Evolutionary conservation across 768 basidiomycete species (phyloP), one percentile per base, ranked within the genome.

Genomic region (Cytidiella melzeri): DNA sequence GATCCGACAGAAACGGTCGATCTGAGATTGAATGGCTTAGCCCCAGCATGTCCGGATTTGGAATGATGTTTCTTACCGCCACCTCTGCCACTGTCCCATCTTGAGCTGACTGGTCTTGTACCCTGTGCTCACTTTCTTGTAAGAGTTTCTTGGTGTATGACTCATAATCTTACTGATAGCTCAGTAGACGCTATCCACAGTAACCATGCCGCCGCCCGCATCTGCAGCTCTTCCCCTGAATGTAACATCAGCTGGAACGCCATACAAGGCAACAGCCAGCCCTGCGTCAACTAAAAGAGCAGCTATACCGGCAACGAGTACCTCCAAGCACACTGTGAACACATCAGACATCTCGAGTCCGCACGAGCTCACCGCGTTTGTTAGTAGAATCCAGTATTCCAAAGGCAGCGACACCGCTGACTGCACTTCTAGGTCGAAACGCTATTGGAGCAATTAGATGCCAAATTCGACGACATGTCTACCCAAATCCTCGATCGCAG

Each of bases 381-480:
- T 96, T 63, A 67, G 88, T 76, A 25, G 41, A 36, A 20, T n/a
- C 24, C 36, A 15, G 15, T 7, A 7, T 7, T 34, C 30, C 15
- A 15, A 7, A 15, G 30, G 9, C 30, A 11, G 21, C 39, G 27
- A 24, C 19, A 46, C 9, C 34, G 21, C 37, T 15, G 24, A 42
- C 39, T 20, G 18, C 4, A 28, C 15, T 21, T 30, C 15, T 56
- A 94, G 92, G 91, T 95, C 11, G 93, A 96, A 67, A 86, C 81
- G 11, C 69, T 96, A 19, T 69, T 96, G 10, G 87, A 90, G 56
- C 87, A 93, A 58, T 73, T 96, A n/a, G 92, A 96, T 60, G 59
- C 77, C 42, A 89, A 89, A 55, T 95, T 96, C 59, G 91, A 95
- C 58, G 87, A 92, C 45, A 94, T 94, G 91, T 94, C 92, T 26